Base-by-base conservation (phyloP, 2,329 filamentous ascomycete species). In the Penicillium sclerotiorum region DNA sequence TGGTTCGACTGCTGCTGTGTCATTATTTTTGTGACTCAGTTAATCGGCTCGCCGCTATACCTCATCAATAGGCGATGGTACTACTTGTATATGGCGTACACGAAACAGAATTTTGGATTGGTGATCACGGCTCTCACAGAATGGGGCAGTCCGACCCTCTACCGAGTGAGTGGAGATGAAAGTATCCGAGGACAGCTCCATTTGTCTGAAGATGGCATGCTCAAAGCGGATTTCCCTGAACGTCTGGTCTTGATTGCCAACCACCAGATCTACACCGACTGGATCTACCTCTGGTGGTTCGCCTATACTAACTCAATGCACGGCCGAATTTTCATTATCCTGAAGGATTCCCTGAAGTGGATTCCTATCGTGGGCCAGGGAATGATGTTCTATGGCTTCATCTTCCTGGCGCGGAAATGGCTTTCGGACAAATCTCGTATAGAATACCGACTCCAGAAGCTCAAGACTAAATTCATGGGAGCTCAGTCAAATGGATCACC, bases 201-300 rank as follows among this genome's bases (percentile, higher is more conserved):
- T 45, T 71, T 82, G 47, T 78, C 77, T 46, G 72, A 77, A 39
- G 80, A 84, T 58, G 84, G 84, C 8, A 76, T 77, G 47, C 66
- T 87, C 37, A 74, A 79, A 55, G 83, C 81, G 50, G 73, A 77
- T 25, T 86, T 87, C 53, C 79, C 82, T 1, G 79, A 86, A 54
- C 76, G 84, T 13, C 68, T 86, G 50, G 78, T 86, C 8, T 63
- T 86, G 61, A 82, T 86, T 66, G 78, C 83, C 6, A 87, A 87
- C 50, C 84, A 87, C 58, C 82, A 86, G 62, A 77, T 87, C 2
- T 87, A 87, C 63, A 86, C 83, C n/a, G 84, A 87, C 60, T 87
- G 84, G 84, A 71, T 86, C 12, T 86, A 86, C 62, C 73, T 87
- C 2, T 87, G 84, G 84, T 87, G 83, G 83, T 77, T 84, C 38